Conservation (phyloP, 2,329 filamentous ascomycete genomes). For the Venturia nashicola region DNA sequence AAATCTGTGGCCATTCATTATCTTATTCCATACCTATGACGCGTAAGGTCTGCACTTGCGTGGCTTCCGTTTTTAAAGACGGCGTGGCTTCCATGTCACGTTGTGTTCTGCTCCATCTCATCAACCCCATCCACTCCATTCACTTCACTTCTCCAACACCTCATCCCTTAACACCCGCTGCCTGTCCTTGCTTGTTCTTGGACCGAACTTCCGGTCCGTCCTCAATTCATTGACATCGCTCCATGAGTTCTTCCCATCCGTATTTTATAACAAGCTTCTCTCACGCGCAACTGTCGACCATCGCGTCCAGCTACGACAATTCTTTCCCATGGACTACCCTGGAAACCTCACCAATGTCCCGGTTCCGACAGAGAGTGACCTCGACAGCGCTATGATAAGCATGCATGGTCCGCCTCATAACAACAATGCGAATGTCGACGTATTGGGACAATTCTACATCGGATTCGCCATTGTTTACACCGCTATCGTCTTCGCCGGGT, state of each 20-base stretch:
- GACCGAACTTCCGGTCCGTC: not conserved
- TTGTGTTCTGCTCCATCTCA: not conserved
- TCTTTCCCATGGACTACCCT: not conserved
- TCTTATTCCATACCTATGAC: not conserved
- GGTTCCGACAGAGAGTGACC: not conserved
- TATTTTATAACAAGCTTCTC: not conserved
- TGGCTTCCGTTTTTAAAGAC: not conserved
- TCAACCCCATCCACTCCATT: not conserved
- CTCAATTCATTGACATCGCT: not conserved
- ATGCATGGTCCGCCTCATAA: not conserved
- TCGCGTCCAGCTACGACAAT: not conserved
- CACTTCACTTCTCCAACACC: not conserved
- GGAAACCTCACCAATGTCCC: not conserved
- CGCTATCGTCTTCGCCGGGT: constrained; percentile 15
- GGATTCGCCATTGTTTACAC: constrained; percentile 11
- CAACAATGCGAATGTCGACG: constrained; percentile 7
- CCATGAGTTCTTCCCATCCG: not conserved
- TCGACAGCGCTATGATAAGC: not conserved
- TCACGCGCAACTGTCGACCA: not conserved
- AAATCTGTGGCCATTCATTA: not conserved
- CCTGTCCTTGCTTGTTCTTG: not conserved
- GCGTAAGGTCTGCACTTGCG: not conserved
- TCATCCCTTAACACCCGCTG: not conserved
- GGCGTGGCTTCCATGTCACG: not conserved
- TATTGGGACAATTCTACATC: constrained; percentile 11